Evolutionary conservation across 1,284 basidiomycete species (phyloP).

Genomic region (Cryptococcus hybrid): DNA sequence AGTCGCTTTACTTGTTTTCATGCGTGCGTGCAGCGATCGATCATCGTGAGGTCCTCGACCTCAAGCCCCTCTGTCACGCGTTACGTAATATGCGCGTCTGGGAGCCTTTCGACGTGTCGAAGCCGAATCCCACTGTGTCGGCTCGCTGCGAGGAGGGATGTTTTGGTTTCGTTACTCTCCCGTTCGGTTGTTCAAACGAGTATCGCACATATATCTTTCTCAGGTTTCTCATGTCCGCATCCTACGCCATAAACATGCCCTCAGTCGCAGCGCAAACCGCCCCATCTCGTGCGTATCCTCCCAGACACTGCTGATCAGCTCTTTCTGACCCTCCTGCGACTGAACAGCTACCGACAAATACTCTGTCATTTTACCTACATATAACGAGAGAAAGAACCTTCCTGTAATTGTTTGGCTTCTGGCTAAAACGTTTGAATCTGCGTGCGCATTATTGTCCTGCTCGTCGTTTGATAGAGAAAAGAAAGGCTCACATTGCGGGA

Average conservation of each 20-base stretch:
- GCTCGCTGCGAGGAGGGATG: no score
- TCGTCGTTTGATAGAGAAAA: neutral
- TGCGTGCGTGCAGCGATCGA: no score
- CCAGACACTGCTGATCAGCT: neutral
- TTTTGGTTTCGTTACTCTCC: no score
- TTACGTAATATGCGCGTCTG: no score
- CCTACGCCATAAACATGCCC: constrained; percentile 17
- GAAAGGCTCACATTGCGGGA: neutral
- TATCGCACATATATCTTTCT: no score
- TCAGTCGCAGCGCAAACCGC: constrained; percentile 11
- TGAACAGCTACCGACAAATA: constrained; percentile 57
- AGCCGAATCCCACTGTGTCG: no score
- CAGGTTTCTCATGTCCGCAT: constrained; percentile 3
- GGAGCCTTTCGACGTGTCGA: no score
- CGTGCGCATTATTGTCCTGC: constrained; percentile 35
- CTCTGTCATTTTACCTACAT: constrained; percentile 86
- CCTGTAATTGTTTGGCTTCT: constrained; percentile 83
- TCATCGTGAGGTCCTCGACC: no score
- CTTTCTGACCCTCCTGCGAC: neutral
- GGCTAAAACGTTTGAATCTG: constrained; percentile 71
- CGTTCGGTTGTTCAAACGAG: no score
- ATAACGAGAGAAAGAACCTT: constrained; percentile 88
- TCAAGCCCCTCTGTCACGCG: no score
- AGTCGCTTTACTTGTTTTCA: no score
- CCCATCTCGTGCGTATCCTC: constrained; percentile 8